Base-by-base conservation (phyloP, 805 yeast genomes). In the Barnettozyma sucrosica region DNA sequence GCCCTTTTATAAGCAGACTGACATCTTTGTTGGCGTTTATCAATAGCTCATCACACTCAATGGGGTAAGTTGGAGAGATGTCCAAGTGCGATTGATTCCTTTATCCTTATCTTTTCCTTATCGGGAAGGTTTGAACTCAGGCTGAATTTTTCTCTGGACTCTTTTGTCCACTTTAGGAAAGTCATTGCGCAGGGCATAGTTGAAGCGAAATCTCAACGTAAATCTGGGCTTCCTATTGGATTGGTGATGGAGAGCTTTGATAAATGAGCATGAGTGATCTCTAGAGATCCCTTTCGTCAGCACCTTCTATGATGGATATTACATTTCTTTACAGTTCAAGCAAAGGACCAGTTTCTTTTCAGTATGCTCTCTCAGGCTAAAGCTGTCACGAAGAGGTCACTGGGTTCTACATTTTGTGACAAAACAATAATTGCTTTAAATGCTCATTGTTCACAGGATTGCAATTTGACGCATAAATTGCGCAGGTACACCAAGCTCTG, bases 131-230 rank as follows among this genome's bases (percentile, higher is more conserved):
- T 13, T 9, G 26, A 16, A 25, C 45, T 13, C n/a, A 4, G 2
- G 6, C 4, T 11, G 23, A 8, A 19, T 16, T 18, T 8, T 34
- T 16, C n/a, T 16, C 9, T 10, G 21, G 21, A 34, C 11, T 34
- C 21, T 24, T 36, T 13, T 21, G 18, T 23, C 43, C 32, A 18
- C 32, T 38, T 44, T 11, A 9, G 47, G 47, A 30, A 41, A 20
- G 37, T 41, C 16, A 30, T 18, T 18, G 45, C 45, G 21, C 41
- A 23, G 28, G 11, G 18, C 16, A 19, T 11, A 8, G n/a, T 7
- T n/a, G n/a, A 11, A 7, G 5, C 7, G 40, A 36, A 21, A 10
- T 36, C 14, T 14, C 25, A 16, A 3, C 23, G 7, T 5, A 21
- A 21, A 36, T 16, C 25, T 36, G 25, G 25, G 16, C 16, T 21